Base-by-base conservation (phyloP, 2,329 filamentous ascomycete genomes). In the Pseudogymnoascus sp. region DNA sequence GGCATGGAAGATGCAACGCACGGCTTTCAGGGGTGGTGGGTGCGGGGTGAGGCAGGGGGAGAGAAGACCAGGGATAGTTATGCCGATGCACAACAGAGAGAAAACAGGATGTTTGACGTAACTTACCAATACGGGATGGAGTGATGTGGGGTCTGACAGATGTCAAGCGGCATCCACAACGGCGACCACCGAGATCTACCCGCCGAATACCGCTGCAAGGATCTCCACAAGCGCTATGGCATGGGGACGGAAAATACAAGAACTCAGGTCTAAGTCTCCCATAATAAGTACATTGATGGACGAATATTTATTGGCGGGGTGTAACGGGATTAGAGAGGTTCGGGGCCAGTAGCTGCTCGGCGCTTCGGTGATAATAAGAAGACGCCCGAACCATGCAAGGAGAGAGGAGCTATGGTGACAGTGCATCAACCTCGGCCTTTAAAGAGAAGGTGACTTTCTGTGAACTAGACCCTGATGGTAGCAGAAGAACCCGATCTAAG, bases 41-140 rank as follows among this genome's bases (percentile, higher is more conserved):
- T 55, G 7, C 23, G 14, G 23, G 41, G 41, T 25, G 41, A 23
- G 18, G 18, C 40, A 25, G 12, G 21, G 21, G 41, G 12, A n/a
- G 11, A 45, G 25, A 52, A n/a, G 45, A 2, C 25, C 23, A 31
- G 23, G 7, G 6, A 31, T 52, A 16, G 45, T 31, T 31, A 52
- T 52, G 7, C 8, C 25, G 25, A 52, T 52, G 45, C 23, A 49
- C 45, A 11, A 28, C 12, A 23, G n/a, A 33, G 25, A n/a, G 9
- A 55, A 55, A 55, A 33, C 25, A 33, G 14, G n/a, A 55, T 33
- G 9, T 55, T 55, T 55, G 45, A 55, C 45, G 45, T 33, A 55
- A 55, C 2, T 18, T 33, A 7, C 25, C 8, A n/a, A 52, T 52
- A 52, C 14, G 7, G 45, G 23, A 52, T 16, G 14, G 23, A n/a